Conservation (phyloP, 352 stramenopile species). For the Phytophthora ohioensis region DNA sequence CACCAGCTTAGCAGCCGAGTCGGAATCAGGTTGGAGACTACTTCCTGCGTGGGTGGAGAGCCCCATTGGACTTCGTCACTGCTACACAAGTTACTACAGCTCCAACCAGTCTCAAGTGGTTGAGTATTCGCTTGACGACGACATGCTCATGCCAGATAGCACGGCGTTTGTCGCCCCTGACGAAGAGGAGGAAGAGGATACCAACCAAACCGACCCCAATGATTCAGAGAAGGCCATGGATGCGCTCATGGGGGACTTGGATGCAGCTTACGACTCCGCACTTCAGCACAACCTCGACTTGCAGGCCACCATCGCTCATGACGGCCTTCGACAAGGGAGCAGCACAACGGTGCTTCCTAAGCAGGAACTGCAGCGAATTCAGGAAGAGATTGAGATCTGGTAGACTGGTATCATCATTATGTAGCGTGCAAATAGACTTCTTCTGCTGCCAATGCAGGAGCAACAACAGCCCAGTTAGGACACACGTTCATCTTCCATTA, state of each 20-base stretch:
- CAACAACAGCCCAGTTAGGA: background rate
- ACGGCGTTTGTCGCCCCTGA: conserved; percentile 43
- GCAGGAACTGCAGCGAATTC: conserved; percentile 79
- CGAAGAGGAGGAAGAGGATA: conserved; percentile 37
- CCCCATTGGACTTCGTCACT: conserved; percentile 56
- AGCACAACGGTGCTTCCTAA: conserved; percentile 61
- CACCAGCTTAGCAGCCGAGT: conserved; percentile 19
- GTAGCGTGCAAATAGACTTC: conserved; percentile 15
- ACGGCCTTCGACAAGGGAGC: conserved; percentile 56
- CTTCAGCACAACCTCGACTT: conserved; percentile 49
- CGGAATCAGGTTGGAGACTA: conserved; percentile 38
- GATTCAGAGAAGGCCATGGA: conserved; percentile 58
- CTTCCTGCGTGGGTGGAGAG: conserved; percentile 53
- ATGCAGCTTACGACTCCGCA: conserved; percentile 53
- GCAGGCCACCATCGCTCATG: conserved; percentile 53
- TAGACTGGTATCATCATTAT: conserved; percentile 30
- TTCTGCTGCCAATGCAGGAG: background rate
- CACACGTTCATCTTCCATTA: conserved; percentile 35
- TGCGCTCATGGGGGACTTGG: conserved; percentile 55
- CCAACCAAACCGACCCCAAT: conserved; percentile 25
- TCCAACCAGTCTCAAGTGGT: conserved; percentile 35
- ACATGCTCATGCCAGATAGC: conserved; percentile 45
- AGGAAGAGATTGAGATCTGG: conserved; percentile 85
- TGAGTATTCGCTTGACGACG: conserved; percentile 61
- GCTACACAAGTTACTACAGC: conserved; percentile 37